Percentiles rank a stretch among this genome's conserved stretches.
These are phyloP conservation scores for Trichoderma gracile DNA, from an alignment of 2,329 filamentous ascomycete genomes.

Conservation along the genomic window DNA sequence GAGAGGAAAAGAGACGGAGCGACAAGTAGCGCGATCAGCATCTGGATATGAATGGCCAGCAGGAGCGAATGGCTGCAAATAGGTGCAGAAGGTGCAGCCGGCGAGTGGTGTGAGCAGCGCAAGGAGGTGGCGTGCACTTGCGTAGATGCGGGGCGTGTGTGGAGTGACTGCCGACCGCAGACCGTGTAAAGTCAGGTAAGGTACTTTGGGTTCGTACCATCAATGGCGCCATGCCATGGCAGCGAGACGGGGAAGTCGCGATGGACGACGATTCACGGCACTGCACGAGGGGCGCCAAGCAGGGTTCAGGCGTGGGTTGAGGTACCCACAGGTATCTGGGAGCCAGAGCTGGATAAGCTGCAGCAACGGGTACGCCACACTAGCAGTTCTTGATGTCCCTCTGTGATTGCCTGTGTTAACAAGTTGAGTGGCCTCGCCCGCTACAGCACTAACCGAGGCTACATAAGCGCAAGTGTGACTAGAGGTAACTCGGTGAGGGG, in stretches of 20 bases:
- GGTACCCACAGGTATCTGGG: not conserved
- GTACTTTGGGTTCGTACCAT: too few relatives aligned
- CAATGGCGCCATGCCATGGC: too few relatives aligned
- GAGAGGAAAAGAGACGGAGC: slow-evolving; percentile 5
- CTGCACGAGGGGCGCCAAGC: not conserved
- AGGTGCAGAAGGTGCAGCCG: not conserved
- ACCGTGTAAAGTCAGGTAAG: too few relatives aligned
- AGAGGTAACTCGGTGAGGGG: slow-evolving; percentile 10
- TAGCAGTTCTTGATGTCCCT: not conserved
- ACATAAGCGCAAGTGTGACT: not conserved
- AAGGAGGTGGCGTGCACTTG: slow-evolving; percentile 11
- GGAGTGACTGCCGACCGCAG: slow-evolving; percentile 1
- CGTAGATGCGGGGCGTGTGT: slow-evolving; percentile 18
- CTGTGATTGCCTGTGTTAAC: not conserved
- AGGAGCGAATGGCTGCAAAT: slow-evolving; percentile 9
- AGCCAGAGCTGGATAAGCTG: not conserved
- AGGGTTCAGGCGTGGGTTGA: not conserved
- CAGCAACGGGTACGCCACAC: not conserved
- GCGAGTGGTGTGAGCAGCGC: slow-evolving; percentile 18
- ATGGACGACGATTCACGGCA: not conserved
- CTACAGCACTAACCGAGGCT: not conserved
- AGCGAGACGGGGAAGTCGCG: too few relatives aligned
- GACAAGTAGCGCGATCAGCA: slow-evolving; percentile 13
- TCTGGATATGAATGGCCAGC: slow-evolving; percentile 22
- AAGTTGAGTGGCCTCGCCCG: too few relatives aligned